These are phyloP conservation scores for Cytospora paraplurivora DNA, from an alignment of 2,329 filamentous ascomycete genomes.

Conservation along the genomic window DNA sequence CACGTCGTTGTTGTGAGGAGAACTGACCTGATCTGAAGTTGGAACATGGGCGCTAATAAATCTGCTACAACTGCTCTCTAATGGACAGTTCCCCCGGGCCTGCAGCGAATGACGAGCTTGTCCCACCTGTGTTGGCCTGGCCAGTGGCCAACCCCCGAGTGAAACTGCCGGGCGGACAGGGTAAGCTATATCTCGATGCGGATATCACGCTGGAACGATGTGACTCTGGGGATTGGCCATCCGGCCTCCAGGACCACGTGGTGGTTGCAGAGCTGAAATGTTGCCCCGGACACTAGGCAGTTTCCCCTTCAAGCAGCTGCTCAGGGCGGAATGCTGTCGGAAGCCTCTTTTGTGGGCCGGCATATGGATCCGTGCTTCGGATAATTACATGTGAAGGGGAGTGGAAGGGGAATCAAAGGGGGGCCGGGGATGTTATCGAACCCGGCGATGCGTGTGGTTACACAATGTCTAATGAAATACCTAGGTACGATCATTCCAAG, in stretches of 20 bases:
- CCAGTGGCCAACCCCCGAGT: not conserved
- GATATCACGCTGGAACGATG: not conserved
- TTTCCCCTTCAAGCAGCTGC: not conserved
- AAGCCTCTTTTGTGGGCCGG: not conserved
- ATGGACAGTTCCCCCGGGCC: not conserved
- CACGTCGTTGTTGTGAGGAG: conserved; percentile 8
- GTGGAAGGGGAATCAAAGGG: not conserved
- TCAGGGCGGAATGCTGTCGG: not conserved
- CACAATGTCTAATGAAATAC: not conserved
- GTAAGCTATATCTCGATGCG: not conserved
- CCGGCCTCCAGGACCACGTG: not conserved
- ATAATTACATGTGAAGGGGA: not conserved
- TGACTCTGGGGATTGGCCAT: not conserved
- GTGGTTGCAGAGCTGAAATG: not conserved
- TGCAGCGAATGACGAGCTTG: not conserved
- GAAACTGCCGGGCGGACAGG: conserved; percentile 1
- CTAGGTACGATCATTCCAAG: too few species aligned
- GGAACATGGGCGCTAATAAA: not conserved
- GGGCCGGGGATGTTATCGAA: not conserved
- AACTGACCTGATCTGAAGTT: conserved; percentile 4
- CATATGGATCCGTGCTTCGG: not conserved
- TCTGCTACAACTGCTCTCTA: not conserved
- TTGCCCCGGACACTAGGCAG: not conserved
- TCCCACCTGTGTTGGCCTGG: not conserved
- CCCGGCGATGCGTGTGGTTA: not conserved